A percentile compares a stretch with the other conserved stretches of the same genome.
Evolutionary conservation across 805 yeast genomes (phyloP).

Genomic region (Starmerella geochares): DNA sequence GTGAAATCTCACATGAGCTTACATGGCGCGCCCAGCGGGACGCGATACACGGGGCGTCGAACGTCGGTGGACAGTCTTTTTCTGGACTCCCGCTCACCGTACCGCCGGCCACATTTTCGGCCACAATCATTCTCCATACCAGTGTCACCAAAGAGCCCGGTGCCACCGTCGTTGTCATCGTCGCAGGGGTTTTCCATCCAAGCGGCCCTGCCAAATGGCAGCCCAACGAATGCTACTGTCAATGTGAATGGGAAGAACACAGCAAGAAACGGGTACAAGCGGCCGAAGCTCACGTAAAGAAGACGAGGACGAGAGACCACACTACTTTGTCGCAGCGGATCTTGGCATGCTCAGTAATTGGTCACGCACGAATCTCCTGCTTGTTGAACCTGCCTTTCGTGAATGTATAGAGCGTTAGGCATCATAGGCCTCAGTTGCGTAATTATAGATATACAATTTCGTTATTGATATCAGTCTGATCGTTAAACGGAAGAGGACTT

Average conservation of each 20-base stretch:
- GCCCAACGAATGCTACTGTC: background rate
- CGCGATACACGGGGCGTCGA: background rate
- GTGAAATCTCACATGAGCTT: background rate
- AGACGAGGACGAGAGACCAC: background rate
- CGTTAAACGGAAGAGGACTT: too few species aligned
- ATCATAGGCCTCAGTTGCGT: too few species aligned
- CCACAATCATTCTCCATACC: constrained; percentile 2
- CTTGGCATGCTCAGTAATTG: too few species aligned
- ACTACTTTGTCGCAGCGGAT: background rate
- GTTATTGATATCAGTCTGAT: too few species aligned
- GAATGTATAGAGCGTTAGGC: too few species aligned
- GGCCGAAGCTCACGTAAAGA: background rate
- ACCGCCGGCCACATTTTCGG: background rate
- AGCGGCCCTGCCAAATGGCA: background rate
- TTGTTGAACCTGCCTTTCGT: too few species aligned
- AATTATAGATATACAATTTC: too few species aligned
- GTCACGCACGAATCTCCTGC: too few species aligned
- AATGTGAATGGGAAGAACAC: background rate
- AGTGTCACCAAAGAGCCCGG: background rate
- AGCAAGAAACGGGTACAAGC: background rate
- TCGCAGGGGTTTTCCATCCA: background rate
- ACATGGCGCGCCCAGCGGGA: background rate
- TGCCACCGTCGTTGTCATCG: background rate
- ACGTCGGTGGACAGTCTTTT: constrained; percentile 1
- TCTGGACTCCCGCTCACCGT: background rate